A percentile compares a stretch with the other conserved stretches of the same genome.
phyloP scores from a whole-genome alignment of 2,329 filamentous ascomycete genomes.

The Daldinia sp. region DNA sequence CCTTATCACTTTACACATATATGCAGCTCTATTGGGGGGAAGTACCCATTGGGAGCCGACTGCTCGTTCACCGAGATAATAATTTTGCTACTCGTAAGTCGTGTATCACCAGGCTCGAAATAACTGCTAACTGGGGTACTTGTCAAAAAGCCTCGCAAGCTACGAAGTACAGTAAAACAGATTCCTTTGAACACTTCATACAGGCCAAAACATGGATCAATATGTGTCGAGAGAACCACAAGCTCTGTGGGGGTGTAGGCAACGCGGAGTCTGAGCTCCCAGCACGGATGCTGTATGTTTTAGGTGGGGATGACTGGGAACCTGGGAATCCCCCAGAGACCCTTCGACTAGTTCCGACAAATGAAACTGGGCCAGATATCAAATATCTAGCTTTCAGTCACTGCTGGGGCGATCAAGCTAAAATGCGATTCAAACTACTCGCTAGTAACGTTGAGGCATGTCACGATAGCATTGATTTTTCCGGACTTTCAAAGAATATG shows the following conservation, averaged over 20 bases:
- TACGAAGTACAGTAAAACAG: background rate
- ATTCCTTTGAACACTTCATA: background rate
- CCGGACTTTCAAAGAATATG: background rate
- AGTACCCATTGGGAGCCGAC: background rate
- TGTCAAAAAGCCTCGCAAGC: background rate
- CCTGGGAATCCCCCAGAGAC: background rate
- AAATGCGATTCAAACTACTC: background rate
- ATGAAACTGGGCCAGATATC: background rate
- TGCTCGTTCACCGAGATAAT: background rate
- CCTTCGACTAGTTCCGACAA: background rate
- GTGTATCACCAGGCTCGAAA: background rate
- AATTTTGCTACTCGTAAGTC: background rate
- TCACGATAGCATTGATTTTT: background rate
- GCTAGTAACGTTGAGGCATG: background rate
- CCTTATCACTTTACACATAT: background rate
- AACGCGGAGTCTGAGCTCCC: background rate
- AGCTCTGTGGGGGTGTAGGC: background rate
- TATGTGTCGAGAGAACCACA: background rate
- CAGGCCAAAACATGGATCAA: background rate
- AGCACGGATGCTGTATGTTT: background rate
- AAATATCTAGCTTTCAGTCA: background rate
- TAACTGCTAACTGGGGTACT: background rate
- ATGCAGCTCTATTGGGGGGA: background rate
- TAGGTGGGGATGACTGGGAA: background rate
- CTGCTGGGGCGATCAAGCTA: background rate